These are phyloP conservation scores for Podaxis sp. DNA, from an alignment of 768 basidiomycete genomes.

Conservation along the genomic window DNA sequence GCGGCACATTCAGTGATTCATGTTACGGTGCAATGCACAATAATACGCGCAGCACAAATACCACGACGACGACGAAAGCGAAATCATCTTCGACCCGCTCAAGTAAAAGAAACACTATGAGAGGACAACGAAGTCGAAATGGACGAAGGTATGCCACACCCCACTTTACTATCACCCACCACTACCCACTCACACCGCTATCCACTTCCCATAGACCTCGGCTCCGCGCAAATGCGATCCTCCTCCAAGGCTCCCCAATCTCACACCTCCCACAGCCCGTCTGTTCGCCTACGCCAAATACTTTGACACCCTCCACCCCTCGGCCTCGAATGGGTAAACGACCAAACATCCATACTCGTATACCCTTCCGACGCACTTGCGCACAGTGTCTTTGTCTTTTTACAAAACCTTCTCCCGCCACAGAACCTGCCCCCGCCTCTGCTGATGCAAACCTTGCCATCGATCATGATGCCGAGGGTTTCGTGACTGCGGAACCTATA, in stretches of 20 bases:
- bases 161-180: no score
- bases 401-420: not conserved
- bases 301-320: conserved; percentile 67
- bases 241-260: conserved; percentile 63
- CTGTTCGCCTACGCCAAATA: conserved; percentile 83
- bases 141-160: conserved; percentile 31
- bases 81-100: conserved; percentile 16
- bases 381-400: conserved; percentile 21
- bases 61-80: conserved; percentile 32
- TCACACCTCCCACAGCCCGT: conserved; percentile 72
- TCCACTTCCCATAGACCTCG: conserved; percentile 33
- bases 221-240: conserved; percentile 63
- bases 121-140: conserved; percentile 33
- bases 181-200: no score
- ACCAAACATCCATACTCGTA: conserved; percentile 78
- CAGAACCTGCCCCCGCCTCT: not conserved
- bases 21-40: not conserved
- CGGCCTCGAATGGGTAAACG: conserved; percentile 85
- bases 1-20: not conserved
- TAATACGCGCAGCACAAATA: conserved; percentile 41
- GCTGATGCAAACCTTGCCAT: conserved; percentile 28
- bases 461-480: conserved; percentile 53
- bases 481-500: conserved; percentile 63
- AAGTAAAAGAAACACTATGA: conserved; percentile 19
- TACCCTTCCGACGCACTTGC: conserved; percentile 60